Evolutionary conservation across 805 yeast species (phyloP), one percentile per base, ranked within the genome.

Genomic region (Priceomyces castillae): DNA sequence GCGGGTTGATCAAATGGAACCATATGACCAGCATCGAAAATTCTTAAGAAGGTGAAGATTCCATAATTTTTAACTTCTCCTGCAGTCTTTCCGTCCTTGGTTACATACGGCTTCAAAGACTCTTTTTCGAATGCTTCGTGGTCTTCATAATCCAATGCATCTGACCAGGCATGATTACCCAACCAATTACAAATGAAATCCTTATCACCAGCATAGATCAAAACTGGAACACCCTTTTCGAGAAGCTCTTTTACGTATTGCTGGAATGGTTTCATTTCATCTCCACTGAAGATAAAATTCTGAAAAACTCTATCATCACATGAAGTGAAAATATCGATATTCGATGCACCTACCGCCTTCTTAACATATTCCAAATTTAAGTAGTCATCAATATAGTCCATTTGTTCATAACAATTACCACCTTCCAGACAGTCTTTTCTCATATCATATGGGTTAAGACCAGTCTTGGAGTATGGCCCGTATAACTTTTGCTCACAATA

Each of bases 1-100:
- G 78, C 81, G 15, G 97, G 95, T 70, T 86, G 92, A 67, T 90
- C 90, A 57, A 69, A 84, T 14, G 97, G 97, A 49, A 89, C 96
- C 97, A 90, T 90, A 68, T 92, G 97, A 20, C 97, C 97, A 41
- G 95, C 97, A 49, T 81, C 92, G 57, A 74, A 90, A 7, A 90
- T 80, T 63, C 96, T 78, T 63, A 88, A 73, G 71, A 84, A 92
- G 3, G 96, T 86, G 54, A 90, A 81, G 46, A 78, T 74, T 38
- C 82, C 82, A 51, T 73, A 77, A 57, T 80, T 84, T 71, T 88
- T 89, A 22, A 82, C 84, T 56, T 84, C 80, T 46, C 98, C 98
- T 19, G 81, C 77, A 49, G 69, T 64, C 41, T 74, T 73, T 7
- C 43, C 40, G 5, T 40, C 46, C 20, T 44, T 37, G 19, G 57